Conservation (phyloP, 116 monocot genomes). For the Papilionanthe hybrid region DNA sequence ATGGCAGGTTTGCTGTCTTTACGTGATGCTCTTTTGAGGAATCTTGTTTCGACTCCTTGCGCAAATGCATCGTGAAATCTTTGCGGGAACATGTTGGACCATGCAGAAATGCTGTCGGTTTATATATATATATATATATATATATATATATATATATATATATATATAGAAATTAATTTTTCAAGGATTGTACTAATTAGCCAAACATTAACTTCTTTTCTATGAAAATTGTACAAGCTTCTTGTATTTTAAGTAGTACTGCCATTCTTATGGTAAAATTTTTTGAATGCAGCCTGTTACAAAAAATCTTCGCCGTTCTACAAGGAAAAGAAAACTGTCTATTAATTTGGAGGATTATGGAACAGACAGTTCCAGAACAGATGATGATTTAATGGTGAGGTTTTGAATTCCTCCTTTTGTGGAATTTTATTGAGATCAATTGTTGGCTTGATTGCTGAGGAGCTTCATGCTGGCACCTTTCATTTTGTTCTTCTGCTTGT, state of each 20-base stretch:
- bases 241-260: conserved; percentile 6
- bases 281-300: conserved; percentile 47
- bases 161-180: background rate
- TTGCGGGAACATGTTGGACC: no score
- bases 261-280: conserved; percentile 1
- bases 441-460: conserved; percentile 14
- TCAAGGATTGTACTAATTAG: background rate
- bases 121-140: no score
- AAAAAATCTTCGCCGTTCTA: conserved; percentile 82
- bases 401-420: conserved; percentile 44
- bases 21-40: no score
- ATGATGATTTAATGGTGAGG: conserved; percentile 93
- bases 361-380: conserved; percentile 80
- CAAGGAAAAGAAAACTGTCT: conserved; percentile 87
- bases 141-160: no score
- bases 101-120: no score
- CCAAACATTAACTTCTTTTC: background rate
- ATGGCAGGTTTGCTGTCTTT: no score
- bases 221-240: background rate
- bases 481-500: background rate
- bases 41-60: no score
- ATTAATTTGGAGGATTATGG: conserved; percentile 78
- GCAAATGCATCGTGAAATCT: no score
- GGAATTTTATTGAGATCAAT: conserved; percentile 40
- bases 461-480: background rate